Evolutionary conservation across 2,329 filamentous ascomycete species (phyloP), one percentile per base, ranked within the genome.

Genomic region (Aspergillus awamori): DNA sequence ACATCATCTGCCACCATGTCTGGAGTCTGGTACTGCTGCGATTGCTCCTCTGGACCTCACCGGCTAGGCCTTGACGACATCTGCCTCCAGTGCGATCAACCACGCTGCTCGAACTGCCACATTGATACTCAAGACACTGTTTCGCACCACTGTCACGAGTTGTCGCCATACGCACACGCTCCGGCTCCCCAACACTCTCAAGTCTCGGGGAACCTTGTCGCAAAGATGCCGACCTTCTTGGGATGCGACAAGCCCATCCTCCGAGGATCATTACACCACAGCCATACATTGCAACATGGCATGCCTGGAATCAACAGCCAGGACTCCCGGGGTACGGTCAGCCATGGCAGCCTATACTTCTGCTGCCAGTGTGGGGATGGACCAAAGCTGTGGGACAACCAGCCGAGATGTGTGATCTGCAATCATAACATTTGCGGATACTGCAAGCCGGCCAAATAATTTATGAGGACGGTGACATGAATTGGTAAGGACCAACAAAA

Each of bases 351-450:
- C 55, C 66, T 76, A 63, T 79, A 76, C 49, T 69, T 75, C 58
- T 79, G 77, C 67, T 79, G 77, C 70, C 1, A 61, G 4, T 79
- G 77, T 61, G 41, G 68, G 1, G 76, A 79, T 45, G 77, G 77
- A 0, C 77, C 77, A 0, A 79, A 79, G 55, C 63, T 77, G 41
- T 78, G 65, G 63, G 66, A 73, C 10, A 47, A 61, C 30, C 74
- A 79, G 47, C 68, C 72, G 2, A 48, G 39, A 20, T 79, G 77
- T 55, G 65, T 76, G 2, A 58, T 41, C 0, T 79, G 77, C 67
- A 1, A 69, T 2, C 77, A 79, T 24, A 39, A 41, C 13, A 67
- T 64, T 26, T 79, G 77, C 68, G 0, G 2, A 5, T 4, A 10
- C 13, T 79, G 77, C 69, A 53, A 33, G 1, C 58, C 68, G 41